These are phyloP conservation scores for Naegleria lovaniensis DNA, from an alignment of 208 protist species.

Conservation along the genomic window DNA sequence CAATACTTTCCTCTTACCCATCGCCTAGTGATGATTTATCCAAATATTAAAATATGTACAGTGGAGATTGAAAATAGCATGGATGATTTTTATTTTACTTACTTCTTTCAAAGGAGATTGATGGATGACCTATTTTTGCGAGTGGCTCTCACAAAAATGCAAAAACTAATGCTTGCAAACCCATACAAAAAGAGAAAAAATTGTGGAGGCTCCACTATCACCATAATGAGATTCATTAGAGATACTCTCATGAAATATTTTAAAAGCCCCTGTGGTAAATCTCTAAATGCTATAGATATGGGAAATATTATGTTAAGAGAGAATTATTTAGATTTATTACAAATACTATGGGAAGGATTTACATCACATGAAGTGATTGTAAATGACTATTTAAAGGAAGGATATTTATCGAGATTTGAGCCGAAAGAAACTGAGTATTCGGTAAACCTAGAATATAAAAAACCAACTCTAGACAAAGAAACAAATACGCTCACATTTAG, in stretches of 20 bases:
- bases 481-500: background rate
- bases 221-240: background rate
- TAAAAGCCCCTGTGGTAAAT: background rate
- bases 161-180: background rate
- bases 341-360: background rate
- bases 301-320: background rate
- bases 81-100: background rate
- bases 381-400: background rate
- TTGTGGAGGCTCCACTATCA: background rate
- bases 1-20: background rate
- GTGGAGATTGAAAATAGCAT: background rate
- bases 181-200: background rate
- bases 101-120: background rate
- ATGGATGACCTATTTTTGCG: background rate
- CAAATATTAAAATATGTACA: background rate
- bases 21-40: background rate
- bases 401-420: background rate
- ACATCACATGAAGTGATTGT: background rate
- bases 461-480: background rate
- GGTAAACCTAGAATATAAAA: background rate
- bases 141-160: background rate
- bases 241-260: background rate
- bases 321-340: background rate
- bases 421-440: background rate
- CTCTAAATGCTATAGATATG: background rate